Evolutionary conservation across 2,329 filamentous ascomycete genomes (phyloP).

Genomic region (Drechmeria coniospora): DNA sequence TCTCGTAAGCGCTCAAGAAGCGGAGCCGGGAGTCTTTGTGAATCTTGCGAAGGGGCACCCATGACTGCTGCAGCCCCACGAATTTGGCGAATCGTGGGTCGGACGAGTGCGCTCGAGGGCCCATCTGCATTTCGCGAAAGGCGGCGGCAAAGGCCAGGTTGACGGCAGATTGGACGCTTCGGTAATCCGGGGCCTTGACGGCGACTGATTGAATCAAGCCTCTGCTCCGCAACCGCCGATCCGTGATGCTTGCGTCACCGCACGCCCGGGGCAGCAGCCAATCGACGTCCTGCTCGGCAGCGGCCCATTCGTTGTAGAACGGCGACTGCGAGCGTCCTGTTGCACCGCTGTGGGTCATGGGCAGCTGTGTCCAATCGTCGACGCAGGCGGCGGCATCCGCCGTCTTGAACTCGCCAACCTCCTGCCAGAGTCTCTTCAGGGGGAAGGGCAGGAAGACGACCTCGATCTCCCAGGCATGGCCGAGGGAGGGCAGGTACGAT

Average conservation of each 20-base stretch:
- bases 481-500: conserved; percentile 42
- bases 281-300: conserved; percentile 30
- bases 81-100: conserved; percentile 24
- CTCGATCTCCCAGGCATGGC: conserved; percentile 57
- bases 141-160: conserved; percentile 44
- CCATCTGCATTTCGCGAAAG: conserved; percentile 27
- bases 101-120: conserved; percentile 12
- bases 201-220: conserved; percentile 52
- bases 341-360: conserved; percentile 28
- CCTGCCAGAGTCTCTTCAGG: conserved; percentile 39
- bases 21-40: conserved; percentile 58
- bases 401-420: conserved; percentile 29
- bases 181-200: conserved; percentile 47
- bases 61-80: conserved; percentile 48
- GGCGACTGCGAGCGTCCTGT: conserved; percentile 32
- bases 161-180: conserved; percentile 51
- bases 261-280: conserved; percentile 58
- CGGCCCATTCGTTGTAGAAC: conserved; percentile 29
- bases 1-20: conserved; percentile 55
- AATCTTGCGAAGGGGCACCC: conserved; percentile 64
- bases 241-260: conserved; percentile 43
- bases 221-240: conserved; percentile 58
- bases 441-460: conserved; percentile 62
- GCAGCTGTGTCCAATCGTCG: conserved; percentile 41
- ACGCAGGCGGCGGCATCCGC: conserved; percentile 17